These are phyloP conservation scores for Fusarium humuli DNA, from an alignment of 2,329 filamentous ascomycete species.

Conservation along the genomic window DNA sequence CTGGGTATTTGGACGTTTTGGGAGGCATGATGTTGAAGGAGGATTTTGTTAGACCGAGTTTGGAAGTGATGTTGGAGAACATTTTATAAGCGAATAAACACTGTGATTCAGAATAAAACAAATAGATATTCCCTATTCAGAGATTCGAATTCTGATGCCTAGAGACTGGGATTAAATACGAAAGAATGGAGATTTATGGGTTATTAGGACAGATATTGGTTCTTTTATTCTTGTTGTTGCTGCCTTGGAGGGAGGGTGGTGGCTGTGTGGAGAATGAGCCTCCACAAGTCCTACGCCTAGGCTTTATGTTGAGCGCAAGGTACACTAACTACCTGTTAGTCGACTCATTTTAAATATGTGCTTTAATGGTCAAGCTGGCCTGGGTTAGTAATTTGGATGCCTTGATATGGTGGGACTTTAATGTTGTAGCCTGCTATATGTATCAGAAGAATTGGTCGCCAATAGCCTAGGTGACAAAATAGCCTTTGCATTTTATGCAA, in stretches of 20 bases:
- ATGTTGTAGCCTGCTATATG: no score
- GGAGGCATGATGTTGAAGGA: constrained; percentile 4
- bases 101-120: neutral
- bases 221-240: constrained; percentile 14
- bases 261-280: constrained; percentile 16
- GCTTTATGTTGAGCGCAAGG: neutral
- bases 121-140: neutral
- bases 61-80: constrained; percentile 41
- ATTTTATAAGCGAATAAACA: constrained; percentile 23
- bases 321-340: no score
- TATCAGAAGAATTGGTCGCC: no score
- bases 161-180: neutral
- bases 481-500: no score
- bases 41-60: constrained; percentile 35
- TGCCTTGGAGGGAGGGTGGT: constrained; percentile 8
- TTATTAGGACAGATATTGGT: constrained; percentile 2
- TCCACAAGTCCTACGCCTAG: constrained; percentile 29
- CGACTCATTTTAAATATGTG: no score
- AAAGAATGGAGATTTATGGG: neutral
- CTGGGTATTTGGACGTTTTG: constrained; percentile 5
- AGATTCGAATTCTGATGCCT: neutral
- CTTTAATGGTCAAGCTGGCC: no score
- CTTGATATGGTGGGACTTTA: no score
- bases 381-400: no score
- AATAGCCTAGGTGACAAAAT: no score